A percentile compares a stretch with the other conserved stretches of the same genome.
Evolutionary conservation across 768 basidiomycete species (phyloP).

Genomic region (Chalciporus sphaerocephalus): DNA sequence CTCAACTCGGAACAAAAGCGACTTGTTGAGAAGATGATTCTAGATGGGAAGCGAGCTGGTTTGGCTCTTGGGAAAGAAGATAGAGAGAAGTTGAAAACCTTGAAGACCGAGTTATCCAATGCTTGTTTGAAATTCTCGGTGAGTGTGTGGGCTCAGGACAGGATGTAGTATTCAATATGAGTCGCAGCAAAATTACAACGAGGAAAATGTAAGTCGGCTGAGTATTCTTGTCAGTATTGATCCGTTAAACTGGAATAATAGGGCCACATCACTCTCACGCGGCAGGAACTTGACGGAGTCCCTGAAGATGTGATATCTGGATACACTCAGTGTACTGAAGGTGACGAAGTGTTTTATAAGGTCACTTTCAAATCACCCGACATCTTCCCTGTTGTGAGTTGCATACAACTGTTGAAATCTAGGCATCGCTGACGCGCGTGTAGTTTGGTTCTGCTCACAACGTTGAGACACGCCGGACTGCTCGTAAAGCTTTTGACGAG

Average conservation of each 20-base stretch:
- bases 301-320: slow-evolving; percentile 75
- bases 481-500: slow-evolving; percentile 60
- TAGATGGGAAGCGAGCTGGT: slow-evolving; percentile 76
- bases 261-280: slow-evolving; percentile 61
- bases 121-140: slow-evolving; percentile 72
- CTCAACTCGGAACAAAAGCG: slow-evolving; percentile 67
- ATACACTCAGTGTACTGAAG: slow-evolving; percentile 60
- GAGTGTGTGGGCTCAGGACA: slow-evolving; percentile 23
- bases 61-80: slow-evolving; percentile 63
- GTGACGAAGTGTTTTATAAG: slow-evolving; percentile 53
- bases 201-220: slow-evolving; percentile 58
- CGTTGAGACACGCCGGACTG: slow-evolving; percentile 62
- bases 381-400: slow-evolving; percentile 65
- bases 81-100: slow-evolving; percentile 47
- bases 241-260: slow-evolving; percentile 23
- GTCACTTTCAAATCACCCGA: slow-evolving; percentile 81
- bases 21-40: slow-evolving; percentile 72
- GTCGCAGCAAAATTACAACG: slow-evolving; percentile 85
- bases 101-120: slow-evolving; percentile 76
- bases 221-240: neutral
- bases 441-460: slow-evolving; percentile 75
- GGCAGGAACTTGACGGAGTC: slow-evolving; percentile 74
- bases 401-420: neutral
- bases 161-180: too few species aligned
- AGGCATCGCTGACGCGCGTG: neutral